A percentile compares a stretch with the other conserved stretches of the same genome.
phyloP scores from a whole-genome alignment of 441 rosid species.

The Melastoma candidum region DNA sequence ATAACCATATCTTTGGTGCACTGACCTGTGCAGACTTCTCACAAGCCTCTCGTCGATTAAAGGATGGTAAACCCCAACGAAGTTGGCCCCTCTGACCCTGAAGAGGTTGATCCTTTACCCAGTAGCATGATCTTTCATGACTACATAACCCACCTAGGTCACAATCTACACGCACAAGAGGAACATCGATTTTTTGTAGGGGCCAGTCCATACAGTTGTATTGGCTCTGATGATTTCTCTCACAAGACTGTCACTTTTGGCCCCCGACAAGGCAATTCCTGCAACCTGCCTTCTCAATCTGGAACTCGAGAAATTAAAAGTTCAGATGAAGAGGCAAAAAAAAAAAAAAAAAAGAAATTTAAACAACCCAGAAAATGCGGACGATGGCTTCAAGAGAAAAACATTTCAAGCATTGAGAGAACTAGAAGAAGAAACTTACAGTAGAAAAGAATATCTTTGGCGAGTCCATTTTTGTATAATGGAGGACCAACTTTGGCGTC shows the following conservation, averaged over 20 bases:
- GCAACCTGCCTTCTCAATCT: conserved; percentile 56
- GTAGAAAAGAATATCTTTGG: conserved; percentile 66
- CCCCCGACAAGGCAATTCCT: conserved; percentile 77
- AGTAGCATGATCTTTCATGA: conserved; percentile 62
- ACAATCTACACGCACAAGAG: conserved; percentile 7
- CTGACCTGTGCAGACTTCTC: conserved; percentile 52
- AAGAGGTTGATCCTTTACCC: conserved; percentile 46
- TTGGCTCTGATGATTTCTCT: conserved; percentile 63
- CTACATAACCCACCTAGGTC: conserved; percentile 75
- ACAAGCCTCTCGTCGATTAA: conserved; percentile 55
- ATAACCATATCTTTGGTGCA: too few relatives aligned
- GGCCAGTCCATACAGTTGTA: conserved; percentile 33
- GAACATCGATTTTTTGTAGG: neutral
- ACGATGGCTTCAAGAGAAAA: neutral
- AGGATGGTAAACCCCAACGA: conserved; percentile 74
- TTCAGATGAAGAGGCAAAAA: too few relatives aligned
- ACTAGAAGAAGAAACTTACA: conserved; percentile 39
- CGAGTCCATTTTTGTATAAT: conserved; percentile 67
- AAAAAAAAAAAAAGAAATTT: too few relatives aligned
- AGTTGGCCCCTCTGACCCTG: conserved; percentile 70
- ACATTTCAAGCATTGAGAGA: neutral
- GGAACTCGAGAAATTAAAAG: conserved; percentile 14
- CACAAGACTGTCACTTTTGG: conserved; percentile 72
- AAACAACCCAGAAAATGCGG: too few relatives aligned
- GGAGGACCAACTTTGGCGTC: conserved; percentile 98